Evolutionary conservation across 495 filamentous ascomycete species (phyloP), one percentile per base, ranked within the genome.

Genomic region (Tirmania nivea): DNA sequence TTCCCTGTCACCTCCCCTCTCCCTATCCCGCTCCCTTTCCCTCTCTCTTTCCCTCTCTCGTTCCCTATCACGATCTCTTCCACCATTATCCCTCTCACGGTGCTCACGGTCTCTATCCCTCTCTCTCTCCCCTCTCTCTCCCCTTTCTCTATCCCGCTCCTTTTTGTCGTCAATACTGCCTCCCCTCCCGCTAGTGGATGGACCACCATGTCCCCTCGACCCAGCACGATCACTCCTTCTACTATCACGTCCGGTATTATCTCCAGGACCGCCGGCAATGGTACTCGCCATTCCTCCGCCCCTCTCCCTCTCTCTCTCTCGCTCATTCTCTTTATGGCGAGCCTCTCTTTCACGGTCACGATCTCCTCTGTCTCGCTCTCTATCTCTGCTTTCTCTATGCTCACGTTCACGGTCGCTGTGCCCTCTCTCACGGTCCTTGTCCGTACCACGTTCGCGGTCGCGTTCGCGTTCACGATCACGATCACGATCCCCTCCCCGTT

Each of bases 21-120:
- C 59, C 10, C 59, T 49, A 14, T 61, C 59, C 2, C 59, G 53
- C 17, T 57, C 59, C 35, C 59, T 50, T 37, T 60, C 58, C 16
- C 59, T 60, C 19, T 61, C 59, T 5, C 59, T 50, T 9, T 61
- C 59, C 34, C 59, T 47, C 16, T 57, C 39, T 19, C 39, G 39
- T 4, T 19, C 59, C 9, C 54, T 49, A n/a, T 55, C 52, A 57
- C 59, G 56, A 19, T 60, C 58, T 16, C 59, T 53, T 6, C 59
- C 59, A 16, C n/a, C 25, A 16, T 55, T 57, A 3, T 57, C 53
- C 12, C 35, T 31, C 21, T 55, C 51, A n/a, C 55, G 37, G 11
- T 56, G 51, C 7, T 52, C 53, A 25, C 9, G 55, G 54, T 20
- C 59, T 35, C 20, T 54, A 48, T 31, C 59, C 57, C 25, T 58